Percentiles rank a stretch among this genome's conserved stretches.
Evolutionary conservation across 2,329 filamentous ascomycete species (phyloP).

Genomic region (Verticillium klebahnii): DNA sequence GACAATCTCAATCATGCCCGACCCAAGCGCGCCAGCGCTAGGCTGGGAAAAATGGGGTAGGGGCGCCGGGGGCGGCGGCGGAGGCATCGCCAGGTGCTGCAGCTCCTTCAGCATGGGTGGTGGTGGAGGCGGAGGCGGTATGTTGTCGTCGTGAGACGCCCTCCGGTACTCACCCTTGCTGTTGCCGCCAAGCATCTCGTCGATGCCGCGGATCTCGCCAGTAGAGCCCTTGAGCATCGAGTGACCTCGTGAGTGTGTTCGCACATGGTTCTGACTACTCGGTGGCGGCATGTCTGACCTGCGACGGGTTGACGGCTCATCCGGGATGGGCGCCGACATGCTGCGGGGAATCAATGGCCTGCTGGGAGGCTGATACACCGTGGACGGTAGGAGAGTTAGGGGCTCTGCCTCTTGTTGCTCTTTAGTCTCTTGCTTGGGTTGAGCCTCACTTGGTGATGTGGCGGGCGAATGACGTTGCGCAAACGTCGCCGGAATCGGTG

Average conservation of each 20-base stretch:
- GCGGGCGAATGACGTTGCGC: slow-evolving; percentile 35
- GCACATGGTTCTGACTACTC: slow-evolving; percentile 11
- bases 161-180: slow-evolving; percentile 23
- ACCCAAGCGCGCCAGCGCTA: slow-evolving; percentile 38
- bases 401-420: slow-evolving; percentile 20
- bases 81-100: slow-evolving; percentile 56
- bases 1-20: slow-evolving; percentile 61
- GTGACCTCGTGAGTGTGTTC: slow-evolving; percentile 18
- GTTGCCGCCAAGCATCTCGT: slow-evolving; percentile 35
- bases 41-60: slow-evolving; percentile 39
- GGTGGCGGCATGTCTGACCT: slow-evolving; percentile 18
- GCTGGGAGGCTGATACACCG: slow-evolving; percentile 53
- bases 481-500: slow-evolving; percentile 46
- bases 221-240: slow-evolving; percentile 30
- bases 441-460: slow-evolving; percentile 29
- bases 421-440: slow-evolving; percentile 19
- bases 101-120: slow-evolving; percentile 57
- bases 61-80: slow-evolving; percentile 58
- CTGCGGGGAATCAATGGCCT: slow-evolving; percentile 49
- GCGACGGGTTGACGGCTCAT: slow-evolving; percentile 32
- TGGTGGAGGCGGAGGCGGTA: slow-evolving; percentile 47
- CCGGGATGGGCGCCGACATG: slow-evolving; percentile 54
- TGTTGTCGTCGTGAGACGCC: slow-evolving; percentile 44
- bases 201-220: slow-evolving; percentile 39
- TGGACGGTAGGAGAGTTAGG: slow-evolving; percentile 51